Evolutionary conservation across 2,329 filamentous ascomycete species (phyloP).

Genomic region (Penicillium aurantiogriseum): DNA sequence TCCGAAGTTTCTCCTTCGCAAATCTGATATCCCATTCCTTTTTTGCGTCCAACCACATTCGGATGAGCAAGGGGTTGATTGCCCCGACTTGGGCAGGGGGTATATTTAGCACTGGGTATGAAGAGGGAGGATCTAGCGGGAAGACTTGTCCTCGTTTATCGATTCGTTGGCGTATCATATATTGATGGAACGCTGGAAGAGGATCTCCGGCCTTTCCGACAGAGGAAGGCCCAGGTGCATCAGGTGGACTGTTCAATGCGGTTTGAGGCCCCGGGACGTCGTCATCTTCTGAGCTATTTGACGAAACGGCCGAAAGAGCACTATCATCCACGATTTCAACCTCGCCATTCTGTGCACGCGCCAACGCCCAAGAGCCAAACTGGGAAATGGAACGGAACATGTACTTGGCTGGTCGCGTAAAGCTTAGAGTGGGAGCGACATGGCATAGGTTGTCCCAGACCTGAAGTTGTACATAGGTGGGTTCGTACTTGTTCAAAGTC

Average conservation of each 20-base stretch:
- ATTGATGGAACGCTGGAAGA: constrained; percentile 71
- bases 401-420: constrained; percentile 90
- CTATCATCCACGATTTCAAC: constrained; percentile 83
- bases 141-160: constrained; percentile 74
- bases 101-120: constrained; percentile 67
- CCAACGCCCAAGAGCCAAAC: constrained; percentile 88
- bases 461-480: constrained; percentile 89
- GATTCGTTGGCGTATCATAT: constrained; percentile 91
- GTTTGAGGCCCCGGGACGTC: constrained; percentile 3
- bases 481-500: constrained; percentile 64
- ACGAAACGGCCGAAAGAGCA: constrained; percentile 71
- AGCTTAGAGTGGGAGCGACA: constrained; percentile 87
- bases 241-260: constrained; percentile 11
- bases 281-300: constrained; percentile 36
- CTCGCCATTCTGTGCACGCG: constrained; percentile 72
- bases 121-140: constrained; percentile 61
- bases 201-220: constrained; percentile 86
- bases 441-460: constrained; percentile 96
- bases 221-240: constrained; percentile 30
- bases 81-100: constrained; percentile 67
- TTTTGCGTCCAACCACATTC: constrained; percentile 79
- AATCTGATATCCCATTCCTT: constrained; percentile 72
- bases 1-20: constrained; percentile 63
- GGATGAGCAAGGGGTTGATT: constrained; percentile 74
- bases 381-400: constrained; percentile 93